Evolutionary conservation across 352 stramenopile genomes (phyloP).

Genomic region (Saprolegnia diclina): DNA sequence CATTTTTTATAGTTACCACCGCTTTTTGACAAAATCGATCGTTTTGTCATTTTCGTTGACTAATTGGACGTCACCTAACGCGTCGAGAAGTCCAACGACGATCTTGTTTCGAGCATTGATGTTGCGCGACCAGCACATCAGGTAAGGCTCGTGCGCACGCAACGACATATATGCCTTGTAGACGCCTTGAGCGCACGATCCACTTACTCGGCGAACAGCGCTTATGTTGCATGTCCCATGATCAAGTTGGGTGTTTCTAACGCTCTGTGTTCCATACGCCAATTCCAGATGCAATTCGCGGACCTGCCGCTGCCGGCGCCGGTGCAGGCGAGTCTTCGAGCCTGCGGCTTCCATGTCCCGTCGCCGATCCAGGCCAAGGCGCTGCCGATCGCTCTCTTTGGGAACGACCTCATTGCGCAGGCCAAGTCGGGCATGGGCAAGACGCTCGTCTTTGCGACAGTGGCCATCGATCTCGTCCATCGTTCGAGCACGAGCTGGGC

Average conservation of each 20-base stretch:
- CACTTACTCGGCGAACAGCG: background rate
- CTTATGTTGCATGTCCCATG: background rate
- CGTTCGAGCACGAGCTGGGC: constrained; percentile 26
- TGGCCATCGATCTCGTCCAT: constrained; percentile 61
- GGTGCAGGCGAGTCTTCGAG: constrained; percentile 41
- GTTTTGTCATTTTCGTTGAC: too few relatives aligned
- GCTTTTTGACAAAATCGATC: too few relatives aligned
- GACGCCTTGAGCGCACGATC: too few relatives aligned
- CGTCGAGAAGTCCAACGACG: too few relatives aligned
- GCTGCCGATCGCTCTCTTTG: constrained; percentile 66
- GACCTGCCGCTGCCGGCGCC: constrained; percentile 56
- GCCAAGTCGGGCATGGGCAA: constrained; percentile 82
- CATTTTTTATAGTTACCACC: too few relatives aligned
- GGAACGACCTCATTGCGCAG: constrained; percentile 73
- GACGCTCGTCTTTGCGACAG: constrained; percentile 66
- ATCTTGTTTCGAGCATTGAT: too few relatives aligned
- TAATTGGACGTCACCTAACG: too few relatives aligned
- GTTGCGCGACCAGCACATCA: too few relatives aligned
- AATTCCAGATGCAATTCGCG: constrained; percentile 33
- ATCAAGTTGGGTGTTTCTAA: constrained; percentile 9
- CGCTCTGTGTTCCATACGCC: too few relatives aligned
- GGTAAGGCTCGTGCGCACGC: too few relatives aligned
- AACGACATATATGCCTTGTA: too few relatives aligned
- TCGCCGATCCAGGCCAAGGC: constrained; percentile 68
- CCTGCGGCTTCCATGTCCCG: constrained; percentile 49